Percentiles rank a stretch among this genome's conserved stretches.
These are phyloP conservation scores for Citrullus amarus DNA, from an alignment of 306 rosid genomes.

Conservation along the genomic window DNA sequence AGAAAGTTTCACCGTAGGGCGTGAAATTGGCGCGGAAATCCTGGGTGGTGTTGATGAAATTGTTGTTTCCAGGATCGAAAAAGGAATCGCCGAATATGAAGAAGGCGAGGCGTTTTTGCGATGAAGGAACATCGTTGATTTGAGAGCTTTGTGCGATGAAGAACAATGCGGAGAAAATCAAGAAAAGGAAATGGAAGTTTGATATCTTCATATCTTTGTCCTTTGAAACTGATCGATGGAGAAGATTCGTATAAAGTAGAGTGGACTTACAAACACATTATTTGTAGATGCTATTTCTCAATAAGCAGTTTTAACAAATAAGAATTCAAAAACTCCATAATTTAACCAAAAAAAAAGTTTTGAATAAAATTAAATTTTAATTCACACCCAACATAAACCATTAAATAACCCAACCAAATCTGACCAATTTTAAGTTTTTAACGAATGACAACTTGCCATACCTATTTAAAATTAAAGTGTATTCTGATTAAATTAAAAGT, in stretches of 20 bases:
- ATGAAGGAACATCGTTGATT: background rate
- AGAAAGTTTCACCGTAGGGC: constrained; percentile 34
- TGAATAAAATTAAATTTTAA: too few relatives aligned
- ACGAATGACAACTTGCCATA: too few relatives aligned
- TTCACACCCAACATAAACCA: too few relatives aligned
- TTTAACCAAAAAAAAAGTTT: too few relatives aligned
- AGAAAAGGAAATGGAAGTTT: background rate
- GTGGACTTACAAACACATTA: background rate
- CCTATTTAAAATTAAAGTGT: too few relatives aligned
- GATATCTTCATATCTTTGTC: background rate
- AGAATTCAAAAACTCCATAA: too few relatives aligned
- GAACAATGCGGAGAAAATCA: background rate
- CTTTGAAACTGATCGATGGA: background rate
- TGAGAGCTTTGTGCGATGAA: background rate
- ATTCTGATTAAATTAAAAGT: too few relatives aligned
- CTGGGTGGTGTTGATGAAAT: constrained; percentile 25
- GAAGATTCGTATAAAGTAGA: background rate
- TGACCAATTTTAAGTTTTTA: too few relatives aligned
- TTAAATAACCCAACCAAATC: too few relatives aligned
- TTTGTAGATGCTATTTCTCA: too few relatives aligned
- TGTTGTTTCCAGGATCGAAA: constrained; percentile 35
- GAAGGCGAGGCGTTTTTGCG: constrained; percentile 10
- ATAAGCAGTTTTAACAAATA: too few relatives aligned
- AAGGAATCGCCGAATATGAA: constrained; percentile 35
- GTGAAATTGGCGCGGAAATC: constrained; percentile 10